phyloP scores from a whole-genome alignment of 83 land plant species.

The Picea abies region DNA sequence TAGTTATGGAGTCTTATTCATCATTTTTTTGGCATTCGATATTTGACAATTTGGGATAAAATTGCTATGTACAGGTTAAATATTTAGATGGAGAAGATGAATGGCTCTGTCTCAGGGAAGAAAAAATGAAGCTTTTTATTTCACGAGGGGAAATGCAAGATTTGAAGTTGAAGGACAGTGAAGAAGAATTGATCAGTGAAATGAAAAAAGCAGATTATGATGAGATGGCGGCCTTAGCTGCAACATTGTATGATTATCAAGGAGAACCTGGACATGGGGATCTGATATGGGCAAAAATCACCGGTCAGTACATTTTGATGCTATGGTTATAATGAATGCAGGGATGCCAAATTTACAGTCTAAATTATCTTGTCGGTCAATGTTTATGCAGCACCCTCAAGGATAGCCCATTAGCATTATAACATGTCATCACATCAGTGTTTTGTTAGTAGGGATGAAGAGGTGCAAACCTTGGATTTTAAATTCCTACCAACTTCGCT shows the following conservation, averaged over 20 bases:
- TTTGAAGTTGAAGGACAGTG: slow-evolving; percentile 12
- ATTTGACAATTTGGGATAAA: neutral
- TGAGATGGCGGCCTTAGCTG: slow-evolving; percentile 28
- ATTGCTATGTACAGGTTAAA: slow-evolving; percentile 3
- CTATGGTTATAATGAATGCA: neutral
- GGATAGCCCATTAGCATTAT: neutral
- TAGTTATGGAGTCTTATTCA: neutral
- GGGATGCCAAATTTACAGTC: neutral
- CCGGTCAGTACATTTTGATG: slow-evolving; percentile 10
- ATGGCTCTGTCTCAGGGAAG: neutral
- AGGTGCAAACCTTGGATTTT: too few species aligned
- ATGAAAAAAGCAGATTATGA: slow-evolving; percentile 25
- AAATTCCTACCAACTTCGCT: too few species aligned
- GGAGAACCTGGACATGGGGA: slow-evolving; percentile 41
- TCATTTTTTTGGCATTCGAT: neutral
- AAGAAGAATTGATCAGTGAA: slow-evolving; percentile 9
- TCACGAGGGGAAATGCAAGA: slow-evolving; percentile 8
- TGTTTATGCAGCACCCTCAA: neutral
- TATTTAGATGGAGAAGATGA: slow-evolving; percentile 2
- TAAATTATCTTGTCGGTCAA: neutral
- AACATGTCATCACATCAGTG: neutral
- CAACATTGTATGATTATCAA: slow-evolving; percentile 26
- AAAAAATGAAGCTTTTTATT: slow-evolving; percentile 2
- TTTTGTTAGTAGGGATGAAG: too few species aligned
- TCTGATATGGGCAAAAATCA: slow-evolving; percentile 20